Conservation (phyloP, 2,329 filamentous ascomycete species). For the Scedosporium aurantiacum region DNA sequence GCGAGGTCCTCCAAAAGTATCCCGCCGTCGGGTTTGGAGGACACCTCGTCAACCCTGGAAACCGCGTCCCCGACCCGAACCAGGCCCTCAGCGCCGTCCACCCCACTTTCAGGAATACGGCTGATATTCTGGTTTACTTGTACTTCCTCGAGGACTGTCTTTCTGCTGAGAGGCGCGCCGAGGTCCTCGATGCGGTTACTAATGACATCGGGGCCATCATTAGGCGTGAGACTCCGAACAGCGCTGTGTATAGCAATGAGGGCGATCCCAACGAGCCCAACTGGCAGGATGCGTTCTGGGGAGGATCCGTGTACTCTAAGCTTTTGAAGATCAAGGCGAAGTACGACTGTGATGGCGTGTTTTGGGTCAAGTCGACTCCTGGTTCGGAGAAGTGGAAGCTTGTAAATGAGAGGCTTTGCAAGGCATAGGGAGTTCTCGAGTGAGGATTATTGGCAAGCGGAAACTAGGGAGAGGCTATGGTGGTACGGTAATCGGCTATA, state of each 20-base stretch:
- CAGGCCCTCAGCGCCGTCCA: slow-evolving; percentile 21
- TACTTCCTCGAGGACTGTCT: slow-evolving; percentile 24
- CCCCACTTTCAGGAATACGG: slow-evolving; percentile 24
- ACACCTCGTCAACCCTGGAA: slow-evolving; percentile 26
- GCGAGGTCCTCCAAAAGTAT: slow-evolving; percentile 15
- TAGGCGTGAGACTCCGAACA: slow-evolving; percentile 23
- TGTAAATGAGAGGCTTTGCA: slow-evolving; percentile 6
- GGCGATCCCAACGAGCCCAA: slow-evolving; percentile 24
- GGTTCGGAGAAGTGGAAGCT: slow-evolving; percentile 31
- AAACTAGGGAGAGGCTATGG: not conserved
- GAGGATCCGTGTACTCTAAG: slow-evolving; percentile 21
- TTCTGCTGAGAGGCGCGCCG: slow-evolving; percentile 29
- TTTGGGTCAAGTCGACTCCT: slow-evolving; percentile 30
- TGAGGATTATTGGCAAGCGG: not conserved
- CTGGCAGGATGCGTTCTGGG: slow-evolving; percentile 28
- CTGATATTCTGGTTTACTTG: slow-evolving; percentile 23
- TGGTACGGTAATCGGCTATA: not conserved
- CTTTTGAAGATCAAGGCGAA: slow-evolving; percentile 27
- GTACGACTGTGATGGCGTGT: slow-evolving; percentile 30
- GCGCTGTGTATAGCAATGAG: slow-evolving; percentile 27
- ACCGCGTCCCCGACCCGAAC: slow-evolving; percentile 22
- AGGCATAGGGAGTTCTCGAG: not conserved
- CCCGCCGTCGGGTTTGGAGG: slow-evolving; percentile 19
- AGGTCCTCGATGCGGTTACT: slow-evolving; percentile 25
- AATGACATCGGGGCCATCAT: slow-evolving; percentile 25